Evolutionary conservation across 2,329 filamentous ascomycete species (phyloP), one percentile per base, ranked within the genome.

Genomic region (Fusarium metavorans): DNA sequence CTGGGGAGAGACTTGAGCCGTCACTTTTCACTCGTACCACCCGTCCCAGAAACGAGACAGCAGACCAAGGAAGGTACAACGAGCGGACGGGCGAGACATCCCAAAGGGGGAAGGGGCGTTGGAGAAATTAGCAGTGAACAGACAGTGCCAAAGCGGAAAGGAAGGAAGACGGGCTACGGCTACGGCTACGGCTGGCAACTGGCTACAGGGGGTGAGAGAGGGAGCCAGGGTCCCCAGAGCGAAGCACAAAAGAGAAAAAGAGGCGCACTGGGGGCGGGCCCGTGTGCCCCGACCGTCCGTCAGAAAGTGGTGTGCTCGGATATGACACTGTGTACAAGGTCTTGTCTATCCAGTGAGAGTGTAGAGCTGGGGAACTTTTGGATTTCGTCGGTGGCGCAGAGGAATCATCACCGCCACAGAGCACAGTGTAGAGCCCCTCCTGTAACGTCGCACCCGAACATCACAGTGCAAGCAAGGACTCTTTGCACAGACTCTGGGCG

Each of bases 91-190:
- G 52, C 67, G 58, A 73, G 67, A 59, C 48, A 57, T 34, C 73
- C 67, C 20, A 72, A 78, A 75, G 13, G 50, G 72, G 76, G 41
- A 75, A 75, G 56, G 72, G 16, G 57, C 45, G 5, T 11, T 27
- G 45, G 39, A 72, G 76, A 78, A 78, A 78, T 78, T 78, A 77
- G 73, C 73, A 70, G 60, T 34, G 50, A 71, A 64, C 34, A 52
- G 67, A 70, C 69, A 58, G 67, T 67, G 69, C 67, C 39, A 71
- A 58, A 62, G 52, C 30, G 39, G 62, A 67, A 52, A 37, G 45
- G 63, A 48, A 43, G 37, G 45, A 43, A 27, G 27, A 27, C 41
- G 37, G 57, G 64, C 37, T 39, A 39, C 37, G 43, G 27, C 8
- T 27, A 27, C 27, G 64, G 64, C 35, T 39, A 39, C 37, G 43